Conservation (phyloP, 2,329 filamentous ascomycete species). For the Aspergillus sojae region DNA sequence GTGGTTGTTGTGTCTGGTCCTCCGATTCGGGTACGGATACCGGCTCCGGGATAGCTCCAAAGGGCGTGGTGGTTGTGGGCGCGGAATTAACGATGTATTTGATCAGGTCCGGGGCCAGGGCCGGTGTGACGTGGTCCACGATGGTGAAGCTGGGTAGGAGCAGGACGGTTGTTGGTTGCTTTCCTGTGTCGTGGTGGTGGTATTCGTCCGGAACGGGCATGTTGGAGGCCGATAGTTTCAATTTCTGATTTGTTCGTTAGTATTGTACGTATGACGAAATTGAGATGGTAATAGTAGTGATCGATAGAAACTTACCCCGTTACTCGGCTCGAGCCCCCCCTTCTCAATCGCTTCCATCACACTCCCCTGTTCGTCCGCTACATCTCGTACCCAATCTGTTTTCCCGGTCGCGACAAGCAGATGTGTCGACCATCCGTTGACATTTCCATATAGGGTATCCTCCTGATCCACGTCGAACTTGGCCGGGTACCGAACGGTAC, state of each 20-base stretch:
- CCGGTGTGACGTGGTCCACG: constrained; percentile 80
- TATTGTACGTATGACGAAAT: not conserved
- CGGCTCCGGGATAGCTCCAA: constrained; percentile 45
- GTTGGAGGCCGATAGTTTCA: constrained; percentile 92
- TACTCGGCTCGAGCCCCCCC: constrained; percentile 43
- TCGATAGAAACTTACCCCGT: constrained; percentile 39
- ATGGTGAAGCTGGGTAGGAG: constrained; percentile 83
- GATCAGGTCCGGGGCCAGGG: constrained; percentile 72
- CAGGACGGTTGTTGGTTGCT: constrained; percentile 74
- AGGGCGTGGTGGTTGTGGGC: constrained; percentile 72
- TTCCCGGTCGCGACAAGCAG: constrained; percentile 93
- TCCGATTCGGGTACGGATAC: not conserved
- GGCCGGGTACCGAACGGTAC: constrained; percentile 77
- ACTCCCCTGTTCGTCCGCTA: constrained; percentile 82
- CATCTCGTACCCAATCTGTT: constrained; percentile 89
- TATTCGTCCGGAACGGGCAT: constrained; percentile 74
- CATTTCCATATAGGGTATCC: constrained; percentile 79
- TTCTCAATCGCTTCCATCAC: constrained; percentile 75
- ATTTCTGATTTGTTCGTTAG: constrained; percentile 54
- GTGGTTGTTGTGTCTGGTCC: not conserved
- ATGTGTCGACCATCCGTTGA: constrained; percentile 88
- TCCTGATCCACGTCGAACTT: constrained; percentile 71
- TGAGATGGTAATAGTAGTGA: no score
- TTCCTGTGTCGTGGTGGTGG: constrained; percentile 58
- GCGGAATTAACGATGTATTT: constrained; percentile 68